These are phyloP conservation scores for Carex kokanica DNA, from an alignment of 176 grass and related monocot genomes.

Conservation along the genomic window DNA sequence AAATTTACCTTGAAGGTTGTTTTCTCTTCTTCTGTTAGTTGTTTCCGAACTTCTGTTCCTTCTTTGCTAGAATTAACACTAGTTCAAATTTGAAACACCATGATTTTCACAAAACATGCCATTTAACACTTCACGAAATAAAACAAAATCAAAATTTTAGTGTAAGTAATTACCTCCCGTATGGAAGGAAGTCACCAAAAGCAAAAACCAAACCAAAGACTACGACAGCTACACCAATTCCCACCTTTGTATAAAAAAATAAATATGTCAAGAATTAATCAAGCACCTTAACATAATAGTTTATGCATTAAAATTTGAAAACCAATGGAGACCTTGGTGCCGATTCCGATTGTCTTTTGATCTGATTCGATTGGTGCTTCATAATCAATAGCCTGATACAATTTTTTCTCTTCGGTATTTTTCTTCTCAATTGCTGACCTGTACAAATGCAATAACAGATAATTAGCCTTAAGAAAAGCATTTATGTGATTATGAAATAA, in stretches of 20 bases:
- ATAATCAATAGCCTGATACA: conserved; percentile 80
- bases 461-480: conserved; percentile 2
- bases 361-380: conserved; percentile 69
- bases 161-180: conserved; percentile 52
- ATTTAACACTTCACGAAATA: conserved; percentile 11
- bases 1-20: conserved; percentile 58
- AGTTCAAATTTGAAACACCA: conserved; percentile 9
- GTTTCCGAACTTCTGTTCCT: conserved; percentile 47
- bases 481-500: conserved; percentile 3
- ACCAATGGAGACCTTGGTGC: conserved; percentile 53
- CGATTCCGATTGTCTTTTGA: conserved; percentile 69
- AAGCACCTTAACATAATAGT: not conserved
- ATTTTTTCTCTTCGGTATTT: conserved; percentile 65
- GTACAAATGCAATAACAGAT: conserved; percentile 22
- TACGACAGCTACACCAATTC: conserved; percentile 79
- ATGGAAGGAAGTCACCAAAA: conserved; percentile 91
- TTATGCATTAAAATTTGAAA: conserved; percentile 25
- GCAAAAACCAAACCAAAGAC: conserved; percentile 91
- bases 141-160: conserved; percentile 14
- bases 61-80: conserved; percentile 76
- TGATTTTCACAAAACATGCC: not conserved
- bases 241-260: conserved; percentile 46
- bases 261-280: conserved; percentile 22
- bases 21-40: conserved; percentile 67
- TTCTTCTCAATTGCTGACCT: conserved; percentile 90